Evolutionary conservation across 352 stramenopile species (phyloP), one percentile per base, ranked within the genome.

Genomic region (Elongisporangium prolatum): DNA sequence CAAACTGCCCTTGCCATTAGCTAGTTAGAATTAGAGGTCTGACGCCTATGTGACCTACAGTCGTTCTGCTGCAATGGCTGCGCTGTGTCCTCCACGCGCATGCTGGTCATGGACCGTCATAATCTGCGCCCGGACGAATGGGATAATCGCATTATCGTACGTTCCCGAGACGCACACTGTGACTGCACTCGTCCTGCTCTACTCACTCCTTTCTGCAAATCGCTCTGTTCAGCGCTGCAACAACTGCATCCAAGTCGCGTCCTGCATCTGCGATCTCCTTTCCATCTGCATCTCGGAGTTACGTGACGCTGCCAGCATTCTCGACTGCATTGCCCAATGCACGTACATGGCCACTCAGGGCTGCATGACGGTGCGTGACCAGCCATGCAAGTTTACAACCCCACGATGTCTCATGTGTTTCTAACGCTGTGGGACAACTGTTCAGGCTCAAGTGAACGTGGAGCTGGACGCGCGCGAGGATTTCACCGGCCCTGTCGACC

Each of bases 111-210:
- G 81, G 83, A 97, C 62, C 74, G 87, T 64, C 95, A 98, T 74
- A 58, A 63, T 47, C 76, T 98, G 20, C 90, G 86, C 16, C 79
- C 95, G 7, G 93, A 98, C 64, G 76, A 93, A 57, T 97, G 95
- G 80, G 93, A 98, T 74, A 97, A 98, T 53, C 77, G 88, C 50
- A 88, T 98, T 55, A 97, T 98, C 59, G 81, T 89, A 79, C 47
- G 75, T 71, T 5, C 52, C 24, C 24, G 7, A 34, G 4, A 21
- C 25, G 24, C 8, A 2, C 50, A 2, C 50, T 49, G 38, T 24
- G 25, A 2, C 34, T 24, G 22, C 21, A 2, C 49, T 14, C n/a
- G 13, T 44, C 7, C 18, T 17, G 21, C 25, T 50, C 44, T 20
- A 21, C 11, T 59, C 18, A 61, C 21, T 54, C 2, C 52, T 48